Evolutionary conservation across 768 basidiomycete species (phyloP), one percentile per base, ranked within the genome.

Genomic region (Russula dissimulans): DNA sequence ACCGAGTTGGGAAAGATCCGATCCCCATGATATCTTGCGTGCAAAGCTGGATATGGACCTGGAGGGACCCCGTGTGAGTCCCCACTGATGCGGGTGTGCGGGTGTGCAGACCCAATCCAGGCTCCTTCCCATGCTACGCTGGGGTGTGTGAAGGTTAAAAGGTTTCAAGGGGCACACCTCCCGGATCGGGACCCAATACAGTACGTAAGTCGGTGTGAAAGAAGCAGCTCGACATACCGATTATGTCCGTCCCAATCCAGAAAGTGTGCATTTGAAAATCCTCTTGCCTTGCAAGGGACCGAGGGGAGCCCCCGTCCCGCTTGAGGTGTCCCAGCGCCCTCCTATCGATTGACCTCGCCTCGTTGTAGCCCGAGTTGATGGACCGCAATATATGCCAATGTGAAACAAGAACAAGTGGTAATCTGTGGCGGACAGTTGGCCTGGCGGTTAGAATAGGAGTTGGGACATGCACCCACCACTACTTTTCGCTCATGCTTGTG

Each of bases 61-160:
- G 36, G 18, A 29, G 22, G 58, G 58, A 54, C 29, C 51, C 39
- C 53, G 38, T 48, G 50, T 44, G 55, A 56, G n/a, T 26, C n/a
- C 45, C 47, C 5, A 56, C 43, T 15, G 47, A 50, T 57, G 49
- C 17, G 54, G 48, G 18, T 38, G 5, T 45, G 54, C 48, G 41
- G 36, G 50, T 36, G 12, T 41, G 15, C 15, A 41, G 39, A 41
- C 39, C 26, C 47, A 44, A 36, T 44, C 42, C 50, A 46, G 49
- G 54, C 54, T 61, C 60, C 60, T 61, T 57, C 50, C 60, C 56
- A 54, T 52, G 54, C 43, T 12, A 42, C 10, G 44, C 45, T 34
- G 54, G 50, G 49, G 22, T 39, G 49, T 49, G 54, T 44, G 41
- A 60, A 53, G 41, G 51, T 41, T 52, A 53, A 42, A 38, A 51